phyloP scores from a whole-genome alignment of 2,329 filamentous ascomycete genomes.

The Beauveria asiatica region DNA sequence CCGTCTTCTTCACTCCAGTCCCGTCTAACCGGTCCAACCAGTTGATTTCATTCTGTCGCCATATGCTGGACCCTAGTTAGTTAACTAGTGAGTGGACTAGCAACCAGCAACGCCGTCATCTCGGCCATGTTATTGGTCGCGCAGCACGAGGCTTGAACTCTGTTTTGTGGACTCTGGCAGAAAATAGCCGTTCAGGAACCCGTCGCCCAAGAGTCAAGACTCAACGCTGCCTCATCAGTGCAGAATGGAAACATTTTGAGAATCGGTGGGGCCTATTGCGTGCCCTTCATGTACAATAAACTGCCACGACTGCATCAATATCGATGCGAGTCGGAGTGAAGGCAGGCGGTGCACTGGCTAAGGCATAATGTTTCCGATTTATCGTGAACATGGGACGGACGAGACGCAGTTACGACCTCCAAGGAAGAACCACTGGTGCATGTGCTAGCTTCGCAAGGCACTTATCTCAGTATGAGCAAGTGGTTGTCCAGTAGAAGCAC shows the following conservation, averaged over 20 bases:
- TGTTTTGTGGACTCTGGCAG: slow-evolving; percentile 6
- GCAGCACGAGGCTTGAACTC: not conserved
- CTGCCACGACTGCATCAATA: not conserved
- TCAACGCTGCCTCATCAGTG: too few relatives aligned
- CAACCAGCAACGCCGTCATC: not conserved
- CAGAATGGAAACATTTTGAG: too few relatives aligned
- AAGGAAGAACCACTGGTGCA: not conserved
- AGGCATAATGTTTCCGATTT: not conserved
- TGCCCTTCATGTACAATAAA: not conserved
- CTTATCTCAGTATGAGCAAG: not conserved
- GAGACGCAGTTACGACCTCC: not conserved
- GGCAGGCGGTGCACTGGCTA: not conserved
- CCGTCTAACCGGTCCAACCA: too few relatives aligned
- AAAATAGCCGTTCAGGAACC: not conserved
- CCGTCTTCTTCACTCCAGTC: too few relatives aligned
- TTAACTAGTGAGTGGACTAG: too few relatives aligned
- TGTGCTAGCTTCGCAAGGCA: not conserved
- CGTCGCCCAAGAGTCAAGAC: not conserved
- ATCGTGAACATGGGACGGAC: not conserved
- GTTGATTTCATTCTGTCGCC: not conserved
- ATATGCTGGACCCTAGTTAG: too few relatives aligned
- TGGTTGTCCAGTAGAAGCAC: not conserved
- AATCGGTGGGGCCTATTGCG: not conserved
- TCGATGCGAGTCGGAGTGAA: not conserved
- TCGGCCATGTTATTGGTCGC: not conserved